phyloP scores from a whole-genome alignment of 2,329 filamentous ascomycete genomes.

The Aspergillus phoenicis region DNA sequence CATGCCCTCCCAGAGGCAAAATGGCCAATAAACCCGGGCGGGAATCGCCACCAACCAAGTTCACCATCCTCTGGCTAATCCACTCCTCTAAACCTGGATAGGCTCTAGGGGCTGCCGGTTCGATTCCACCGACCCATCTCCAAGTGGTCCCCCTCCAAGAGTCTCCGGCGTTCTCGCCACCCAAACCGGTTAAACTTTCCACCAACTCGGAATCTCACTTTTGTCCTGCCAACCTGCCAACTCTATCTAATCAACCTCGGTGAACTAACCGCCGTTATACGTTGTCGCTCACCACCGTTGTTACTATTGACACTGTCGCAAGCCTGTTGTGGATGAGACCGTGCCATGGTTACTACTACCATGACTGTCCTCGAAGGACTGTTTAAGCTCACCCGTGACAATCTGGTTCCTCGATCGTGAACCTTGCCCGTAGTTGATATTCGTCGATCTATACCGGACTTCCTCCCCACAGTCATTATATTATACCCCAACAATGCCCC shows the following conservation, averaged over 20 bases:
- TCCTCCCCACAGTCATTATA: not conserved
- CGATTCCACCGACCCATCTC: not conserved
- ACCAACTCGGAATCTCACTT: not conserved
- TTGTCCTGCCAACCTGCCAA: constrained; percentile 1
- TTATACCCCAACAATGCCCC: not conserved
- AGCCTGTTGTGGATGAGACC: not conserved
- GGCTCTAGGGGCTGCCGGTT: not conserved
- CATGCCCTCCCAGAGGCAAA: not conserved
- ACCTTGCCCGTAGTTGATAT: not conserved
- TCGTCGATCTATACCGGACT: not conserved
- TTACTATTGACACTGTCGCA: not conserved
- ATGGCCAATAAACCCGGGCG: not conserved
- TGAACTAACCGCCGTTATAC: not conserved
- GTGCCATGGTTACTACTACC: not conserved
- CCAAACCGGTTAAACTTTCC: not conserved
- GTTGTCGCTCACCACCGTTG: not conserved
- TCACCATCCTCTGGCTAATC: not conserved
- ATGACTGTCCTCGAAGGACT: not conserved
- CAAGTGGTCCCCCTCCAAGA: no score
- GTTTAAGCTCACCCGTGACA: not conserved
- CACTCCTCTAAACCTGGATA: not conserved
- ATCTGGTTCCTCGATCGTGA: not conserved
- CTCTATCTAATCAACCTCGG: not conserved
- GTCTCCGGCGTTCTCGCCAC: not conserved
- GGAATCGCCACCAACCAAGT: not conserved